Evolutionary conservation across 257 asterid genomes (phyloP), one percentile per base, ranked within the genome.

Genomic region (Solanum chmielewskii): DNA sequence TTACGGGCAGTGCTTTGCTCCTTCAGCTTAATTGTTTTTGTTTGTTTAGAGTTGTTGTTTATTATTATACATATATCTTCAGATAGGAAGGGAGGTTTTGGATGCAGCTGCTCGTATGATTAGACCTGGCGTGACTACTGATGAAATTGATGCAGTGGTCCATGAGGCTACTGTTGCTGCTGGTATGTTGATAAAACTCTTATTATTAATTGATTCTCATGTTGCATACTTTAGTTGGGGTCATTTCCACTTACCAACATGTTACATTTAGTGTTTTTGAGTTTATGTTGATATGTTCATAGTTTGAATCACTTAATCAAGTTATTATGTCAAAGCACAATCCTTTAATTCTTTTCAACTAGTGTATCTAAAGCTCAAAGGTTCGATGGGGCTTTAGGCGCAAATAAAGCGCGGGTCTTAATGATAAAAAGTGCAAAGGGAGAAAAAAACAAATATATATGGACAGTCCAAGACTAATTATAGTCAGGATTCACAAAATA

Each of bases 101-200:
- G 99, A 97, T 91, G 98, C 98, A 75, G 99, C 99, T 88, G 99
- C 99, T 89, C 95, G 97, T 88, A 90, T 95, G 75, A 88, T 97
- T 89, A 92, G 94, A 87, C 98, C 99, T 86, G 99, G 99, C 85
- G 91, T 97, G 88, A 97, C 99, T 68, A 96, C 99, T 7, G 99
- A 97, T 92, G 98, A 97, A 91, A 96, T 97, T 92, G 99, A 97
- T 91, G 98, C 93, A 0, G 98, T 96, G 87, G 98, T 97, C 90
- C 99, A 97, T 89, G 99, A 94, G 59, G 98, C 94, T 86, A 96
- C 98, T 20, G 88, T 95, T 89, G 93, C 98, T 91, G 98, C 99
- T 83, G 99, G 99, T 97, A 89, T 85, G 88, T 78, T 86, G 47
- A 59, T 84, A 49, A 37, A 64, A 33, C 31, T 47, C 6, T 16